These are phyloP conservation scores for Tetrapyrgos nigripes DNA, from an alignment of 1,284 basidiomycete species.

Conservation along the genomic window DNA sequence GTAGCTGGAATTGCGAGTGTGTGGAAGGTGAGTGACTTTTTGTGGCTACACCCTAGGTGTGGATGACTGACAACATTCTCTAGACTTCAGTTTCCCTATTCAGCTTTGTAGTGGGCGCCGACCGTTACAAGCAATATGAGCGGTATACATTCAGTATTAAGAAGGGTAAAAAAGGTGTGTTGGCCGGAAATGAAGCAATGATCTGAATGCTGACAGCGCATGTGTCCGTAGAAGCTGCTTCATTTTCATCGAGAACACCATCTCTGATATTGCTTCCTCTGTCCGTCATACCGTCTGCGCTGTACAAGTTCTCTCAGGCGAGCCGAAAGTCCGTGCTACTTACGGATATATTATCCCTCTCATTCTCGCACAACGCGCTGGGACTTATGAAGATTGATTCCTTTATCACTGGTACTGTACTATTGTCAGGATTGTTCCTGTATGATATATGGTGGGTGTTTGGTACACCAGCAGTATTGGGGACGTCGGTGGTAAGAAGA, in stretches of 20 bases:
- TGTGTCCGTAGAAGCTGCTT: conserved; percentile 42
- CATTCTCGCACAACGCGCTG: conserved; percentile 86
- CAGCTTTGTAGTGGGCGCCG: conserved; percentile 41
- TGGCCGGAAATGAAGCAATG: background rate
- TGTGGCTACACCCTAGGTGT: too few relatives aligned
- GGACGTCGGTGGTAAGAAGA: background rate
- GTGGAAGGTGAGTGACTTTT: conserved; percentile 63
- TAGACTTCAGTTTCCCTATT: conserved; percentile 50
- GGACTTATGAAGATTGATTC: conserved; percentile 88
- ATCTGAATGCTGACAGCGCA: background rate
- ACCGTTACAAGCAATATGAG: conserved; percentile 17
- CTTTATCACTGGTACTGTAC: conserved; percentile 86
- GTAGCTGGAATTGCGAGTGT: conserved; percentile 68
- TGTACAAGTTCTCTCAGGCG: conserved; percentile 64
- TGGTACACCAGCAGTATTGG: conserved; percentile 56
- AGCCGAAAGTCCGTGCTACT: conserved; percentile 72
- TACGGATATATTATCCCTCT: conserved; percentile 84
- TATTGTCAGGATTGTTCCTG: conserved; percentile 82
- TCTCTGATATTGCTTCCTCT: conserved; percentile 70
- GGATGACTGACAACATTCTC: conserved; percentile 3
- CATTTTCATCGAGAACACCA: conserved; percentile 66
- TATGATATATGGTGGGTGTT: conserved; percentile 95
- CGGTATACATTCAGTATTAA: conserved; percentile 13
- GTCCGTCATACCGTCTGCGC: conserved; percentile 67
- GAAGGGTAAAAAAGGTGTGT: conserved; percentile 10